phyloP scores from a whole-genome alignment of 495 filamentous ascomycete species.

The Xylaria telfairii region DNA sequence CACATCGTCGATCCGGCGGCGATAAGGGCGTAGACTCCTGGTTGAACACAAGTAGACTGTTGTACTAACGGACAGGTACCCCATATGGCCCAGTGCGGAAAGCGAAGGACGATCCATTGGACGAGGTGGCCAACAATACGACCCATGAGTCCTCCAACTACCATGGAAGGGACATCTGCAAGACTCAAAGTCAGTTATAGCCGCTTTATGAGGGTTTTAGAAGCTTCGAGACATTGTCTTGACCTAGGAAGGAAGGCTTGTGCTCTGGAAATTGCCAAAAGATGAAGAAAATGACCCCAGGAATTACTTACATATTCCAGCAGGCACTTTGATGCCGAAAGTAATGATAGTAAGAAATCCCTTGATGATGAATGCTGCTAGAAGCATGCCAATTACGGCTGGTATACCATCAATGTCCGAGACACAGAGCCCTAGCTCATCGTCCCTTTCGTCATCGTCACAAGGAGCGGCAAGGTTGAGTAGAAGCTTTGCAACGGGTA shows the following conservation, averaged over 20 bases:
- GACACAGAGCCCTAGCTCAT: constrained; percentile 79
- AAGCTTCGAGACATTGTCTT: no score
- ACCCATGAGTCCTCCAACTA: constrained; percentile 92
- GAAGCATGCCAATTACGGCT: constrained; percentile 68
- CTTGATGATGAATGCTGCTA: constrained; percentile 87
- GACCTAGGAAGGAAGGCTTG: no score
- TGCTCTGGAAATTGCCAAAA: no score
- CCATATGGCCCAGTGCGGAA: constrained; percentile 75
- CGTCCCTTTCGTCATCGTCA: constrained; percentile 53
- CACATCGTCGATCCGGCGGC: constrained; percentile 98
- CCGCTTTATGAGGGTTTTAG: no score
- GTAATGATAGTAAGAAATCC: constrained; percentile 85
- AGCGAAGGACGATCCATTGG: constrained; percentile 79
- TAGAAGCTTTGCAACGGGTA: constrained; percentile 88
- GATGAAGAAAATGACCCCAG: no score
- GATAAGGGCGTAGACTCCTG: constrained; percentile 93
- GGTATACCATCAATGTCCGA: constrained; percentile 73
- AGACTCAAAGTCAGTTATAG: no score
- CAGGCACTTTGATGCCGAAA: constrained; percentile 93
- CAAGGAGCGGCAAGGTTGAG: constrained; percentile 92
- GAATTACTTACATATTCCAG: no score
- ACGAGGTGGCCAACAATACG: constrained; percentile 85
- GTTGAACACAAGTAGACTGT: constrained; percentile 85
- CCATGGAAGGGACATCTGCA: constrained; percentile 98
- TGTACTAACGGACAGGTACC: constrained; percentile 70